Percentiles rank a stretch among this genome's conserved stretches.
Evolutionary conservation across 495 filamentous ascomycete genomes (phyloP).

Genomic region (Neurospora cerealis): DNA sequence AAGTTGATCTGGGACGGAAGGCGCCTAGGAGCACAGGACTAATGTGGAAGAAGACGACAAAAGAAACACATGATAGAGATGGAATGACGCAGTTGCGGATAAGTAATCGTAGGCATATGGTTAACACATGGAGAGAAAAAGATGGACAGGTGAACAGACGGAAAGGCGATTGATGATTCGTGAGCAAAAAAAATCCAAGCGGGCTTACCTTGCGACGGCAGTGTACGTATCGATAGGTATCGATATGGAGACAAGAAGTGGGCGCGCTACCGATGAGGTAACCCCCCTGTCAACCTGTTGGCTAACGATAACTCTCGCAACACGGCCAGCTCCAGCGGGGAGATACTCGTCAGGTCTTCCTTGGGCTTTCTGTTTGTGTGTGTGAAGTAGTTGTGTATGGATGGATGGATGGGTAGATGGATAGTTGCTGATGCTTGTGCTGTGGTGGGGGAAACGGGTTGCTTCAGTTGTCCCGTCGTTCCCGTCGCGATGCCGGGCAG

Average conservation of each 20-base stretch:
- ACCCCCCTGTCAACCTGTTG: slow-evolving; percentile 1
- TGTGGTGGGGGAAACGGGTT: not conserved
- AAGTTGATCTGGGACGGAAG: not conserved
- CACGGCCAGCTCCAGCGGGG: not conserved
- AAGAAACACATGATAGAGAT: not conserved
- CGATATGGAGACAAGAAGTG: not conserved
- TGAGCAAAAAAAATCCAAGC: not conserved
- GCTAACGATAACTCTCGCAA: not conserved
- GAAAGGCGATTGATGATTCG: not conserved
- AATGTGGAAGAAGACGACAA: not conserved
- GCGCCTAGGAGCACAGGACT: not conserved
- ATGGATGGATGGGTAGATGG: not conserved
- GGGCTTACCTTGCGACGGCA: slow-evolving; percentile 1
- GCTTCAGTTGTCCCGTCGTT: not conserved
- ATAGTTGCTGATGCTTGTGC: not conserved
- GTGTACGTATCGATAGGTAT: not conserved
- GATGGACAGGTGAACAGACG: not conserved
- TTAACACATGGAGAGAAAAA: not conserved
- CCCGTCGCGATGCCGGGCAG: not conserved
- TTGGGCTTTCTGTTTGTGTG: not conserved
- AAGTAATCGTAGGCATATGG: not conserved
- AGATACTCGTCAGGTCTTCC: not conserved
- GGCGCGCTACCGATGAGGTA: not conserved
- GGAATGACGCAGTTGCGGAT: not conserved
- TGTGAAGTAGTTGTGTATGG: not conserved